Percentiles rank a stretch among this genome's conserved stretches.
These are phyloP conservation scores for Phytophthora boehmeriae DNA, from an alignment of 352 stramenopile species.

Conservation along the genomic window DNA sequence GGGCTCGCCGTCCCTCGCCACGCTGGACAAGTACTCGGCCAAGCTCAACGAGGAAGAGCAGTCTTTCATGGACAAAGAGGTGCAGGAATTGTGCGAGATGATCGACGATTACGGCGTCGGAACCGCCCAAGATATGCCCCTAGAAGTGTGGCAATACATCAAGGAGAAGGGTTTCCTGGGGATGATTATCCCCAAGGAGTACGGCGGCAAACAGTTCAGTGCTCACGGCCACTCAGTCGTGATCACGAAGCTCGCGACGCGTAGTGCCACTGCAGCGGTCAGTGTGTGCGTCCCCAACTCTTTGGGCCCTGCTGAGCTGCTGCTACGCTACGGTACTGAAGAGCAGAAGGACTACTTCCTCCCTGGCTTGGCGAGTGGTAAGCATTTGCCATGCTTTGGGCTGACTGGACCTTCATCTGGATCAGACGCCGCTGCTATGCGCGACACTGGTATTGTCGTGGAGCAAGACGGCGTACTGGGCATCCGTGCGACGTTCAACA, in stretches of 20 bases:
- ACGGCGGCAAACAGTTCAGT: constrained; percentile 90
- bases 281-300: constrained; percentile 98
- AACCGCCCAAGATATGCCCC: constrained; percentile 91
- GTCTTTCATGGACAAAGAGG: constrained; percentile 95
- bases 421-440: constrained; percentile 95
- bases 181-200: constrained; percentile 99
- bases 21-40: constrained; percentile 95
- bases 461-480: constrained; percentile 95
- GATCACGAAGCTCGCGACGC: constrained; percentile 93
- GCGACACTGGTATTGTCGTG: constrained; percentile 94
- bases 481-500: constrained; percentile 97
- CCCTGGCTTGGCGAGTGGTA: constrained; percentile 92
- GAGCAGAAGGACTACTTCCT: constrained; percentile 98
- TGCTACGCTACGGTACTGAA: constrained; percentile 95
- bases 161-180: constrained; percentile 96
- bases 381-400: constrained; percentile 97
- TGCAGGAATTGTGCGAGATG: constrained; percentile 95
- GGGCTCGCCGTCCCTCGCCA: constrained; percentile 90
- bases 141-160: constrained; percentile 96
- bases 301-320: constrained; percentile 95
- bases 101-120: constrained; percentile 96
- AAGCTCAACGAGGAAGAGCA: constrained; percentile 94
- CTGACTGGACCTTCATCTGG: constrained; percentile 95
- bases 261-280: constrained; percentile 90
- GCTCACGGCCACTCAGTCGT: constrained; percentile 92